Evolutionary conservation across 2,329 filamentous ascomycete genomes (phyloP).

Genomic region (Aspergillus quadricinctus): DNA sequence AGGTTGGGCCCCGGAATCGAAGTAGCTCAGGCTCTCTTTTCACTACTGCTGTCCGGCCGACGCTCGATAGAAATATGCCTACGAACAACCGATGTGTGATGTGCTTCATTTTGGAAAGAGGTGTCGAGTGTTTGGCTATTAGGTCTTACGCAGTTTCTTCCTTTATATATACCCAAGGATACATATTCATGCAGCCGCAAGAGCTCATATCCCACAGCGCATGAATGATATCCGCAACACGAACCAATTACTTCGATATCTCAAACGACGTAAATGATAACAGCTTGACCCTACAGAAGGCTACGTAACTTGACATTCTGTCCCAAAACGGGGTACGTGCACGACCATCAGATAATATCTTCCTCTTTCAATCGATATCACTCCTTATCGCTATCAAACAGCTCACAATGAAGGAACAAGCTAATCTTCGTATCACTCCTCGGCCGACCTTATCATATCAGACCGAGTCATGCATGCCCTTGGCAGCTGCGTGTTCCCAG

Average conservation of each 20-base stretch:
- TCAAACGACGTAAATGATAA: not conserved
- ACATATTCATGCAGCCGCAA: too few relatives aligned
- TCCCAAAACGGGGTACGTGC: not conserved
- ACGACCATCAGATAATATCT: not conserved
- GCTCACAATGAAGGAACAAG: too few relatives aligned
- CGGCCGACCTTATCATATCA: too few relatives aligned
- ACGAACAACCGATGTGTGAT: not conserved
- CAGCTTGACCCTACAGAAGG: not conserved
- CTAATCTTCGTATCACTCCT: not conserved
- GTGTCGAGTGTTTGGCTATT: not conserved
- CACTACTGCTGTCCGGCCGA: not conserved
- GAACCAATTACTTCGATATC: not conserved
- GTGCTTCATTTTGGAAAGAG: not conserved
- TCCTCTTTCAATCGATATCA: not conserved
- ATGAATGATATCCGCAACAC: not conserved
- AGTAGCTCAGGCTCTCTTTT: slow-evolving; percentile 6
- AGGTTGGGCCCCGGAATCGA: slow-evolving; percentile 29
- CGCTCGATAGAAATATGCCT: slow-evolving; percentile 2
- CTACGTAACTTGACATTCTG: not conserved
- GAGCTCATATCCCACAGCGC: too few relatives aligned
- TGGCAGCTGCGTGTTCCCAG: too few relatives aligned
- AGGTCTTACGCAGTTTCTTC: too few relatives aligned
- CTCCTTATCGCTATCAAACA: not conserved
- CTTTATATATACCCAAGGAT: too few relatives aligned
- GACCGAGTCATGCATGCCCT: too few relatives aligned